Evolutionary conservation across 495 filamentous ascomycete species (phyloP).

Genomic region (Aspergillus leporis): DNA sequence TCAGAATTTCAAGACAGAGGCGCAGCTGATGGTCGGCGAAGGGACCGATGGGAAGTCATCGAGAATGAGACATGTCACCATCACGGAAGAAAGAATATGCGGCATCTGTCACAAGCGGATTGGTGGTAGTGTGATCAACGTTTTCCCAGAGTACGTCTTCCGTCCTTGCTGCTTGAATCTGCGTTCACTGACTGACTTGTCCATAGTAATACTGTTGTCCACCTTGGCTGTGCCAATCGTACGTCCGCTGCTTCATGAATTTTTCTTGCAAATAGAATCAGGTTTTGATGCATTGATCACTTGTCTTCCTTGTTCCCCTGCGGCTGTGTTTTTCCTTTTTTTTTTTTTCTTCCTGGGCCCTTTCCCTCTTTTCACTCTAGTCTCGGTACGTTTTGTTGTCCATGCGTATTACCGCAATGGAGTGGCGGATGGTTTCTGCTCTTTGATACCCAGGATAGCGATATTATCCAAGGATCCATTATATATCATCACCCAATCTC

Average conservation of each 20-base stretch:
- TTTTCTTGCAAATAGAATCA: conserved; percentile 22
- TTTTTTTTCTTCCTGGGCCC: conserved; percentile 14
- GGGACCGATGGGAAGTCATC: conserved; percentile 52
- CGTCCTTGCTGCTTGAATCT: not conserved
- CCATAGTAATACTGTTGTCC: conserved; percentile 65
- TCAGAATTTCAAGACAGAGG: conserved; percentile 70
- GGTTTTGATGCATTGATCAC: conserved; percentile 12
- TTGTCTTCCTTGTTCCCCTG: conserved; percentile 14
- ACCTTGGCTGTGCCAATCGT: conserved; percentile 75
- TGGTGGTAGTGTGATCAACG: conserved; percentile 82
- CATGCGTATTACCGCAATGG: conserved; percentile 12
- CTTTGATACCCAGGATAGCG: conserved; percentile 46
- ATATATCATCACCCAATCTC: conserved; percentile 8
- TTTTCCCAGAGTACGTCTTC: conserved; percentile 62
- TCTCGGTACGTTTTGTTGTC: not conserved
- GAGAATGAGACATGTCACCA: conserved; percentile 70
- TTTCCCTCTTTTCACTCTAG: not conserved
- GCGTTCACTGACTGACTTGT: conserved; percentile 24
- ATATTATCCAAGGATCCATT: conserved; percentile 14
- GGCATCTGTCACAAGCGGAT: conserved; percentile 90
- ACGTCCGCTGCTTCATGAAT: conserved; percentile 25
- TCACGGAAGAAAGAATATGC: conserved; percentile 85
- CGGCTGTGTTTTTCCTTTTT: conserved; percentile 18
- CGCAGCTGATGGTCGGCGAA: conserved; percentile 66
- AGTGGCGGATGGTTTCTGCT: conserved; percentile 27